Conservation (phyloP, 768 basidiomycete genomes). For the Rubroboletus satanas region DNA sequence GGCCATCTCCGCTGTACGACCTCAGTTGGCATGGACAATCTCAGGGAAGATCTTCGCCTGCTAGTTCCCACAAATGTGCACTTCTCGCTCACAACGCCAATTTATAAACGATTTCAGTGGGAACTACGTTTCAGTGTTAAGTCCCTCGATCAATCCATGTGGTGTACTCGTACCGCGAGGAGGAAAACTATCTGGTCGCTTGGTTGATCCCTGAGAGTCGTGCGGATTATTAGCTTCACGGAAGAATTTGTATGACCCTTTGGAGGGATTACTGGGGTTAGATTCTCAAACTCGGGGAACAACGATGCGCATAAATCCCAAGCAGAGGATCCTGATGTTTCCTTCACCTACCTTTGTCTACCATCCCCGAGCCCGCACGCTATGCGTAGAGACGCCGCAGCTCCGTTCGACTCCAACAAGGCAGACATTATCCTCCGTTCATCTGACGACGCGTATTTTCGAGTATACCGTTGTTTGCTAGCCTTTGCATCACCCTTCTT, state of each 20-base stretch:
- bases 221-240: not conserved
- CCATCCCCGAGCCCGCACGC: not conserved
- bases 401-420: constrained; percentile 45
- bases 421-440: constrained; percentile 52
- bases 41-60: not conserved
- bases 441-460: constrained; percentile 37
- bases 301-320: constrained; percentile 10
- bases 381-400: constrained; percentile 23
- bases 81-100: not conserved
- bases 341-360: not conserved
- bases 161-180: not conserved
- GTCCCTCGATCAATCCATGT: not conserved
- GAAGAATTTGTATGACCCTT: not conserved
- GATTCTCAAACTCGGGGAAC: constrained; percentile 2
- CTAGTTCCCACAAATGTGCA: not conserved
- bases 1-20: not conserved
- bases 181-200: not conserved
- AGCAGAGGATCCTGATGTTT: not conserved
- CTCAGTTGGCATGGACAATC: not conserved
- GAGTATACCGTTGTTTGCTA: constrained; percentile 26
- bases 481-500: constrained; percentile 30
- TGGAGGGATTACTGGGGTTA: not conserved
- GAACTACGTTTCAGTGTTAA: not conserved
- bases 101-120: constrained; percentile 1
- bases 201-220: constrained; percentile 8